A percentile compares a stretch with the other conserved stretches of the same genome.
Conservation (phyloP, 148 eudicot genomes). For the Chenopodium formosanum region DNA sequence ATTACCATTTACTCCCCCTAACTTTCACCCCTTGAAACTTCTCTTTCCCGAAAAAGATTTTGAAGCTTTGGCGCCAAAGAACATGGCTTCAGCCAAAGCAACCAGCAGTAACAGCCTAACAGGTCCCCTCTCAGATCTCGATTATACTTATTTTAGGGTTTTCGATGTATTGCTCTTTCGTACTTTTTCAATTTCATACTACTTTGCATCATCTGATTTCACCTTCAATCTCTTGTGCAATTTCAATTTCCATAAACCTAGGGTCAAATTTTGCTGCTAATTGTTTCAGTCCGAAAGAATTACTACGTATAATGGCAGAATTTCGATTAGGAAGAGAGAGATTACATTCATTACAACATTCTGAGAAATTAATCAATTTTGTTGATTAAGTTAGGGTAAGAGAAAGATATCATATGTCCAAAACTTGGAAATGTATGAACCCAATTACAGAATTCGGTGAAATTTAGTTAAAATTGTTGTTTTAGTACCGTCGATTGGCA, state of each 20-base stretch:
- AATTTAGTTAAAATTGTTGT: background rate
- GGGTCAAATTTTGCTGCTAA: background rate
- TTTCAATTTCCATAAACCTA: background rate
- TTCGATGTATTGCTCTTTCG: background rate
- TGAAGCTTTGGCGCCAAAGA: constrained; percentile 19
- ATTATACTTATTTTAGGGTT: constrained; percentile 1
- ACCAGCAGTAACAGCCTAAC: background rate
- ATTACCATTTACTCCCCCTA: too few relatives aligned
- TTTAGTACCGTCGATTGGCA: background rate
- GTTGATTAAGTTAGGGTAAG: background rate
- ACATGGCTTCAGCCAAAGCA: background rate
- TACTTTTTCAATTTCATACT: background rate
- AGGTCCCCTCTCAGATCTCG: background rate
- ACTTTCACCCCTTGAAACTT: too few relatives aligned
- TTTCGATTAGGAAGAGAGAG: background rate
- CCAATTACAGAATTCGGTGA: background rate
- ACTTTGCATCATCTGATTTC: background rate
- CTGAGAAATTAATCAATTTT: background rate
- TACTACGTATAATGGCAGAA: background rate
- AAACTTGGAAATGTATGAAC: too few relatives aligned
- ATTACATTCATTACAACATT: background rate
- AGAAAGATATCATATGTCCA: background rate
- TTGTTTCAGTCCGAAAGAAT: background rate
- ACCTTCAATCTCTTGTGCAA: background rate
- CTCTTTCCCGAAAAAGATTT: background rate